These are phyloP conservation scores for Hyaloscypha variabilis DNA, from an alignment of 495 filamentous ascomycete genomes.

Conservation along the genomic window DNA sequence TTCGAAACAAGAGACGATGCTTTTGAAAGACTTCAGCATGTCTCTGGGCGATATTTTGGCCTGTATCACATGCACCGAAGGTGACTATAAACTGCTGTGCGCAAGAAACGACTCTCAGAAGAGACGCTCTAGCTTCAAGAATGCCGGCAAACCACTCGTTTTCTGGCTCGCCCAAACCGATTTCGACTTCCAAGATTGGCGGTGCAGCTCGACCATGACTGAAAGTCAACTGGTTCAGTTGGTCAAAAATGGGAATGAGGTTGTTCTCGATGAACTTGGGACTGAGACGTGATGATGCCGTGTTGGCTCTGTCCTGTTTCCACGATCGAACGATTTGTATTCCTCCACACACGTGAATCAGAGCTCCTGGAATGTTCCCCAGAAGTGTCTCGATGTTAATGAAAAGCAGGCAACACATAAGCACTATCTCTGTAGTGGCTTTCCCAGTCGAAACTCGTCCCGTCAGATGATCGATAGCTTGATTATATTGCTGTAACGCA, in stretches of 20 bases:
- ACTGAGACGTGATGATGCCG: background rate
- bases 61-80: background rate
- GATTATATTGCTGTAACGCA: slow-evolving; percentile 9
- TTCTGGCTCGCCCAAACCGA: background rate
- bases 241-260: slow-evolving; percentile 5
- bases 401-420: slow-evolving; percentile 1
- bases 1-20: background rate
- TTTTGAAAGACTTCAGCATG: background rate
- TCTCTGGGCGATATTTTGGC: background rate
- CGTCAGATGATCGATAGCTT: slow-evolving; percentile 1
- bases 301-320: background rate
- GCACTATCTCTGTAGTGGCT: background rate
- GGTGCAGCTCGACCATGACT: background rate
- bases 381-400: background rate
- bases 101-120: background rate
- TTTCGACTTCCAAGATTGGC: background rate
- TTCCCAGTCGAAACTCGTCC: background rate
- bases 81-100: background rate
- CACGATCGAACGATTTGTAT: slow-evolving; percentile 1
- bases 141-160: background rate
- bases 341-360: background rate
- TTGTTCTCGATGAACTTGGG: background rate
- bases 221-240: background rate
- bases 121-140: background rate
- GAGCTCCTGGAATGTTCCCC: background rate